Percentiles rank a stretch among this genome's conserved stretches.
These are phyloP conservation scores for Acorus calamus DNA, from an alignment of 106 monocot genomes.

Conservation along the genomic window DNA sequence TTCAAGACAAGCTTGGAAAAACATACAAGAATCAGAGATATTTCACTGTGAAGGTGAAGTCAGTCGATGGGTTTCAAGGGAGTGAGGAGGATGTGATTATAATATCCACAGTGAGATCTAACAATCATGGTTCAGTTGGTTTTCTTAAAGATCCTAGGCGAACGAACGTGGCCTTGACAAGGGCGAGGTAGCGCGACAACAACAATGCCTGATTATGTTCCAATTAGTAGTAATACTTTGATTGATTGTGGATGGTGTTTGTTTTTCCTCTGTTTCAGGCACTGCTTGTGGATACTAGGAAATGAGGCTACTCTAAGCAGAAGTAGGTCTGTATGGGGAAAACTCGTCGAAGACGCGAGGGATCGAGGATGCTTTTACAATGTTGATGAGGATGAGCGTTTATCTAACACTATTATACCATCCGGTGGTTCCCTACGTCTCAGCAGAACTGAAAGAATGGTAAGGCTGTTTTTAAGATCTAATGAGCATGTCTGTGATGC, in stretches of 20 bases:
- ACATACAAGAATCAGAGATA: not conserved
- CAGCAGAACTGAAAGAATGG: no score
- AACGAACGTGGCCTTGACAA: constrained; percentile 27
- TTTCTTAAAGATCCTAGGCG: constrained; percentile 14
- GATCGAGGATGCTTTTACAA: constrained; percentile 17
- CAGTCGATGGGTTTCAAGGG: constrained; percentile 24
- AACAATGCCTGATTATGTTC: no score
- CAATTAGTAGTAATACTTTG: no score
- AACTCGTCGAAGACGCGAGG: constrained; percentile 5
- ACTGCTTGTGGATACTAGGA: no score
- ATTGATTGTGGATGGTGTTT: no score
- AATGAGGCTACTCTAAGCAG: no score
- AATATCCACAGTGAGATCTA: constrained; percentile 23
- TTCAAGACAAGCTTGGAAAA: constrained; percentile 16
- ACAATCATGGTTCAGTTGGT: constrained; percentile 12
- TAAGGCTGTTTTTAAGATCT: no score
- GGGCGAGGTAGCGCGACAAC: constrained; percentile 14
- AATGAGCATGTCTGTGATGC: no score
- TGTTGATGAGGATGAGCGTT: constrained; percentile 6
- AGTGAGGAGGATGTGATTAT: constrained; percentile 26
- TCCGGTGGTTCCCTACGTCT: not conserved
- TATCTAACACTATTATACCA: constrained; percentile 14
- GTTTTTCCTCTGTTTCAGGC: no score
- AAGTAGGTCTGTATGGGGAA: no score
- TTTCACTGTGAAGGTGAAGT: constrained; percentile 11